Conservation (phyloP, 1,284 basidiomycete genomes). For the Cryptococcus jaspeensis region DNA sequence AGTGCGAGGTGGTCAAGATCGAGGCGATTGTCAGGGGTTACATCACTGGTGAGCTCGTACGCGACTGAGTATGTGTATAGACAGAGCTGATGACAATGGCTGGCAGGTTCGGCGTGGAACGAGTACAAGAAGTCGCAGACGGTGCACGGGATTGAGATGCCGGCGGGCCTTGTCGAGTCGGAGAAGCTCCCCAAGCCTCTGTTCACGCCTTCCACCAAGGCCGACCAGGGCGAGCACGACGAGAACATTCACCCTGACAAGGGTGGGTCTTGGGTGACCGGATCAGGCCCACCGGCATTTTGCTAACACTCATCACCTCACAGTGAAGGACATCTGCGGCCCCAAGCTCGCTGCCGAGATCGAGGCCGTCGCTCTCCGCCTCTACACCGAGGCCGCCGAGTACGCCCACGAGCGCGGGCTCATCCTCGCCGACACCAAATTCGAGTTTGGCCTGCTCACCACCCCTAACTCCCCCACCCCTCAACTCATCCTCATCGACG, state of each 20-base stretch:
- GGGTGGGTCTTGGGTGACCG: constrained; percentile 59
- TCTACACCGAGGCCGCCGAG: constrained; percentile 65
- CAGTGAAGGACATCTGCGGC: constrained; percentile 53
- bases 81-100: constrained; percentile 3
- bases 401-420: constrained; percentile 79
- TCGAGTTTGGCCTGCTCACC: constrained; percentile 75
- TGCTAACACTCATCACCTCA: not conserved
- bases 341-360: constrained; percentile 49
- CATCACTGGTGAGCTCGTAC: constrained; percentile 68
- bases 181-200: constrained; percentile 77
- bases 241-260: constrained; percentile 94
- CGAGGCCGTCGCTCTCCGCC: constrained; percentile 45
- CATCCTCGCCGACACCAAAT: constrained; percentile 94
- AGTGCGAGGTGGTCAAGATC: constrained; percentile 86
- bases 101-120: constrained; percentile 83
- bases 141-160: constrained; percentile 80
- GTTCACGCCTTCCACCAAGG: constrained; percentile 97
- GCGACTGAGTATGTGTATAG: not conserved
- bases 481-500: constrained; percentile 85
- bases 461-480: constrained; percentile 38
- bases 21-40: constrained; percentile 98
- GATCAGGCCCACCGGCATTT: not conserved
- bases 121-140: constrained; percentile 89
- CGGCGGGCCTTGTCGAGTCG: constrained; percentile 78
- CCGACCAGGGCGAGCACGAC: constrained; percentile 90